Percentiles rank a stretch among this genome's conserved stretches.
Evolutionary conservation across 805 yeast genomes (phyloP).

Genomic region (Kodamaea nitidulidarum): DNA sequence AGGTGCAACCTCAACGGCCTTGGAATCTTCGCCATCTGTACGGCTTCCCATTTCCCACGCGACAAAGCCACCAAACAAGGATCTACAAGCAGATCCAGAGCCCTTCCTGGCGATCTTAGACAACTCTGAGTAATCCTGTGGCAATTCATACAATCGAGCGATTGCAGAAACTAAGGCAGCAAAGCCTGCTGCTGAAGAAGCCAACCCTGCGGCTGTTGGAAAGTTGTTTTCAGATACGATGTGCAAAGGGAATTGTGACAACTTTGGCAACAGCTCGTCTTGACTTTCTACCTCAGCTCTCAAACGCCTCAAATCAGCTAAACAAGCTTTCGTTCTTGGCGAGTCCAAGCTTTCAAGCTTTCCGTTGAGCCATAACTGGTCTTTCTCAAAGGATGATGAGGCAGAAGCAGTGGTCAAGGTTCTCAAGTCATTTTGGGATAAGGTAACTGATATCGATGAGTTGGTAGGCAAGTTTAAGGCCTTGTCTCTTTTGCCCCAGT

Average conservation of each 20-base stretch:
- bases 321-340: constrained; percentile 65
- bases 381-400: constrained; percentile 50
- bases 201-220: constrained; percentile 99
- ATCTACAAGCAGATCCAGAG: constrained; percentile 97
- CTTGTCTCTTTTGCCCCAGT: constrained; percentile 98
- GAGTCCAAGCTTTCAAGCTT: constrained; percentile 64
- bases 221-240: constrained; percentile 93
- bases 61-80: constrained; percentile 94
- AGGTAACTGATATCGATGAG: constrained; percentile 91
- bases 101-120: constrained; percentile 96
- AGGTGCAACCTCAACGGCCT: constrained; percentile 90
- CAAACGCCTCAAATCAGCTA: constrained; percentile 65
- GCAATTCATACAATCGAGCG: constrained; percentile 77
- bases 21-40: constrained; percentile 83
- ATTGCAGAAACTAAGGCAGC: constrained; percentile 93
- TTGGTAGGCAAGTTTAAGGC: constrained; percentile 90
- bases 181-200: constrained; percentile 97
- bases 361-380: constrained; percentile 86
- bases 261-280: constrained; percentile 54
- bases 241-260: constrained; percentile 63
- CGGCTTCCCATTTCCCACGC: constrained; percentile 96
- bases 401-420: constrained; percentile 89
- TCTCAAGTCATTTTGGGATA: constrained; percentile 84
- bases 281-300: constrained; percentile 57
- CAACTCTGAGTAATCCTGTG: constrained; percentile 79